A percentile compares a stretch with the other conserved stretches of the same genome.
Conservation (phyloP, 495 filamentous ascomycete species). For the Monascus purpureus region DNA sequence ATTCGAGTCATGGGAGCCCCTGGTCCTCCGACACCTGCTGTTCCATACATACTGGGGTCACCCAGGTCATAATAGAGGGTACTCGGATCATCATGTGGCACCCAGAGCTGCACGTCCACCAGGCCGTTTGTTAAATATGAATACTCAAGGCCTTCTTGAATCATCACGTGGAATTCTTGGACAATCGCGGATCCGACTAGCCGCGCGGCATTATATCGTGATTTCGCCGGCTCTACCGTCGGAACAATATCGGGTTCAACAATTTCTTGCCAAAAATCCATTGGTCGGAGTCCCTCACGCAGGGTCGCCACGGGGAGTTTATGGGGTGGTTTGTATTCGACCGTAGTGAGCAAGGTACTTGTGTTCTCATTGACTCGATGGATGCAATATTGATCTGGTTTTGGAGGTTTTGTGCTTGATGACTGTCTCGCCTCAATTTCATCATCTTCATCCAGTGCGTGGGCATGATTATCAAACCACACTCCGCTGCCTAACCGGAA, state of each 20-base stretch:
- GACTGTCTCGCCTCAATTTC: too few species aligned
- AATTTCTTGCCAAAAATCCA: constrained; percentile 8
- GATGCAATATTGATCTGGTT: too few species aligned
- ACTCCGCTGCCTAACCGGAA: too few species aligned
- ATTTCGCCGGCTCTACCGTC: constrained; percentile 6
- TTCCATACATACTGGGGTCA: constrained; percentile 9
- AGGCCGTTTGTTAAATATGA: constrained; percentile 19
- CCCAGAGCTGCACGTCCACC: constrained; percentile 13
- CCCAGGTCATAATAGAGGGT: constrained; percentile 24
- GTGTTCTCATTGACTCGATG: too few species aligned
- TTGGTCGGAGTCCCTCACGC: constrained; percentile 14
- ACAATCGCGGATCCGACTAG: constrained; percentile 8
- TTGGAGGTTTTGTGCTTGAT: too few species aligned
- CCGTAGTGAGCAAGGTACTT: too few species aligned
- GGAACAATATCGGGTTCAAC: constrained; percentile 9
- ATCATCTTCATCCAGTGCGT: too few species aligned
- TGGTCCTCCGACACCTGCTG: not conserved
- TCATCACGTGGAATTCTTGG: constrained; percentile 16
- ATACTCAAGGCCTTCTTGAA: constrained; percentile 15
- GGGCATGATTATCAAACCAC: too few species aligned
- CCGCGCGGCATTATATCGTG: constrained; percentile 10
- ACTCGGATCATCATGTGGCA: constrained; percentile 18
- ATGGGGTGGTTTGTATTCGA: too few species aligned
- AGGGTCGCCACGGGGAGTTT: constrained; percentile 14
- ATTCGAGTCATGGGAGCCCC: constrained; percentile 2